These are phyloP conservation scores for Panicum hallii DNA, from an alignment of 202 grass and related monocot species.

Conservation along the genomic window DNA sequence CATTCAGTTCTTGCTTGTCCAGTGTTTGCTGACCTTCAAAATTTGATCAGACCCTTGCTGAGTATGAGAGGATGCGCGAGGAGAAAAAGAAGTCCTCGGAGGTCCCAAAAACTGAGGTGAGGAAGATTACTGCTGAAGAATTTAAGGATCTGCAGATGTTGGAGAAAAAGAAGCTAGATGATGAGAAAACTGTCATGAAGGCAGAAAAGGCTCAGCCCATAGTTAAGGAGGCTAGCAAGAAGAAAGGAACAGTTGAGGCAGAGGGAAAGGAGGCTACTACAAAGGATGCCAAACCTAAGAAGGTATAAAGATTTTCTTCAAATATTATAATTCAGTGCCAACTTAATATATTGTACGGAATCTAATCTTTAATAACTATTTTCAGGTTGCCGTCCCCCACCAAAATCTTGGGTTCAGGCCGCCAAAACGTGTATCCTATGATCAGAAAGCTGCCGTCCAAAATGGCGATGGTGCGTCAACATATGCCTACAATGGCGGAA, in stretches of 20 bases:
- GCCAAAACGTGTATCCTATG: not conserved
- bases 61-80: conserved; percentile 57
- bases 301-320: conserved; percentile 20
- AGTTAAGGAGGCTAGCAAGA: conserved; percentile 2
- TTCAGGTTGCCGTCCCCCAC: conserved; percentile 24
- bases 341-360: not conserved
- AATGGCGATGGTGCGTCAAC: not conserved
- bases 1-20: not conserved
- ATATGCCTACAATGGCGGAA: not conserved
- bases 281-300: conserved; percentile 35
- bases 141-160: conserved; percentile 37
- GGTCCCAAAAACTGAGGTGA: conserved; percentile 16
- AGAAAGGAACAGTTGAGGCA: not conserved
- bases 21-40: not conserved
- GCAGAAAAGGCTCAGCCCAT: conserved; percentile 18
- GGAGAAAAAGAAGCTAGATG: conserved; percentile 56
- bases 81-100: conserved; percentile 48
- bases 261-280: conserved; percentile 3
- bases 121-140: conserved; percentile 34
- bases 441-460: not conserved
- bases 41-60: conserved; percentile 54
- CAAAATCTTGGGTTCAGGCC: not conserved
- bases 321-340: not conserved
- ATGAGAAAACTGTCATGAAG: conserved; percentile 40
- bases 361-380: conserved; percentile 13